A percentile compares a stretch with the other conserved stretches of the same genome.
Evolutionary conservation across 1,284 basidiomycete species (phyloP).

Genomic region (Pseudozyma tsukubaensis): DNA sequence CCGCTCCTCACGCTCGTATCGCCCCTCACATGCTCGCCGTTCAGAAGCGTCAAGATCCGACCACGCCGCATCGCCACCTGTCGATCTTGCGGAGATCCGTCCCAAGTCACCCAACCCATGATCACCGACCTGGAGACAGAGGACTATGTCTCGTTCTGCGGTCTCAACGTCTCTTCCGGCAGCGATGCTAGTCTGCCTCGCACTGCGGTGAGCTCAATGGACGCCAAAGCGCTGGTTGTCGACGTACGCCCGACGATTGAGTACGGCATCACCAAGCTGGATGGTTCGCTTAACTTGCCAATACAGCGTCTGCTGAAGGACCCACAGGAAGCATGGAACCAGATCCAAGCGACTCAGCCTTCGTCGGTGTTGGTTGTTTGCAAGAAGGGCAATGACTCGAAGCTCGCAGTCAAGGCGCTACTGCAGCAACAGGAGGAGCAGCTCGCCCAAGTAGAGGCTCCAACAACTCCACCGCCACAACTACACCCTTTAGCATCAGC

Average conservation of each 20-base stretch:
- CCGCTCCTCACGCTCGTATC: conserved; percentile 80
- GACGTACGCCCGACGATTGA: conserved; percentile 87
- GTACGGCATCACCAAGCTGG: conserved; percentile 86
- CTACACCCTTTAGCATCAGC: conserved; percentile 16
- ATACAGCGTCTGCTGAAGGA: conserved; percentile 75
- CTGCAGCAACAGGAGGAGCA: conserved; percentile 80
- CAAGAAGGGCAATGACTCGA: conserved; percentile 67
- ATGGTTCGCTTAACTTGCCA: conserved; percentile 79
- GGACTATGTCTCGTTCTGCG: conserved; percentile 64
- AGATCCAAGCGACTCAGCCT: conserved; percentile 17
- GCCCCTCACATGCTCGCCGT: conserved; percentile 78
- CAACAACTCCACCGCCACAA: background rate
- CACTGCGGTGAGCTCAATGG: conserved; percentile 74
- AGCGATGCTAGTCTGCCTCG: conserved; percentile 69
- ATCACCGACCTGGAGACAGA: conserved; percentile 55
- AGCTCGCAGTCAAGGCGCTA: conserved; percentile 22
- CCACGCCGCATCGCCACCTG: conserved; percentile 53
- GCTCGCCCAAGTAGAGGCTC: background rate
- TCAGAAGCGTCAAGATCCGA: conserved; percentile 84
- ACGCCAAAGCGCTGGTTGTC: conserved; percentile 73
- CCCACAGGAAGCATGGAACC: conserved; percentile 71
- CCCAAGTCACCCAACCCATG: conserved; percentile 24
- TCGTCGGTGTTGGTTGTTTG: conserved; percentile 29
- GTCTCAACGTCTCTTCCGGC: conserved; percentile 12
- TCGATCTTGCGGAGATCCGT: conserved; percentile 59